Conservation (phyloP, 805 yeast genomes). For the Metschnikowia gelsemii region DNA sequence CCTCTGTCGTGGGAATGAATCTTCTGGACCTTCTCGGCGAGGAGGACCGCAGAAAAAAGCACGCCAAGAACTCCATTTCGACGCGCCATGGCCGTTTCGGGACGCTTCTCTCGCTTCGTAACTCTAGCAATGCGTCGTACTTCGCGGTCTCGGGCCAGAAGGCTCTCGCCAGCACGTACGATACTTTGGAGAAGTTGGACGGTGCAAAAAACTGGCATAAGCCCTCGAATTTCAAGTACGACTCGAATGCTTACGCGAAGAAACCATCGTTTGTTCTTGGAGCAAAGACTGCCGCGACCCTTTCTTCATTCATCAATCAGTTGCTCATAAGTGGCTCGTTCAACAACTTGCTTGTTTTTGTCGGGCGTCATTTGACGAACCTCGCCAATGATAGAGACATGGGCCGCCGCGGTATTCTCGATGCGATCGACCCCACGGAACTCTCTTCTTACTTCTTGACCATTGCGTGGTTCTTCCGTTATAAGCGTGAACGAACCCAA, state of each 20-base stretch:
- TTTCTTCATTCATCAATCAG: slow-evolving; percentile 48
- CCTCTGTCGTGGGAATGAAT: slow-evolving; percentile 39
- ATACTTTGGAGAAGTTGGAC: slow-evolving; percentile 66
- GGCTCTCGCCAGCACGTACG: slow-evolving; percentile 49
- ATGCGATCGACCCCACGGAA: slow-evolving; percentile 34
- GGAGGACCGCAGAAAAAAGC: slow-evolving; percentile 56
- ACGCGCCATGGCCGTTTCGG: slow-evolving; percentile 92
- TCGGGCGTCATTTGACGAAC: slow-evolving; percentile 36
- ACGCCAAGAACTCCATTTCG: slow-evolving; percentile 50
- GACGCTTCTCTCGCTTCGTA: slow-evolving; percentile 70
- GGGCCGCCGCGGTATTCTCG: slow-evolving; percentile 28
- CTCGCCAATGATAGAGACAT: slow-evolving; percentile 16
- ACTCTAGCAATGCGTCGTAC: slow-evolving; percentile 53
- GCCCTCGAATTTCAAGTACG: slow-evolving; percentile 37
- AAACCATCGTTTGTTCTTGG: slow-evolving; percentile 29
- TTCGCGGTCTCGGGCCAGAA: slow-evolving; percentile 72
- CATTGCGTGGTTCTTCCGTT: slow-evolving; percentile 73
- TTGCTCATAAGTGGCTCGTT: slow-evolving; percentile 71
- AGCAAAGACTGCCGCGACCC: slow-evolving; percentile 31
- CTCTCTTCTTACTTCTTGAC: slow-evolving; percentile 53
- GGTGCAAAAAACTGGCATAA: slow-evolving; percentile 64
- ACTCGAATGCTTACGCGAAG: slow-evolving; percentile 38
- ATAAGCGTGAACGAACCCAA: slow-evolving; percentile 44
- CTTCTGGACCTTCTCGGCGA: slow-evolving; percentile 53
- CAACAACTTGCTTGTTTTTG: slow-evolving; percentile 57